Base-by-base conservation (phyloP, 2,329 filamentous ascomycete genomes). In the Ceratocystis cacaofunesta region DNA sequence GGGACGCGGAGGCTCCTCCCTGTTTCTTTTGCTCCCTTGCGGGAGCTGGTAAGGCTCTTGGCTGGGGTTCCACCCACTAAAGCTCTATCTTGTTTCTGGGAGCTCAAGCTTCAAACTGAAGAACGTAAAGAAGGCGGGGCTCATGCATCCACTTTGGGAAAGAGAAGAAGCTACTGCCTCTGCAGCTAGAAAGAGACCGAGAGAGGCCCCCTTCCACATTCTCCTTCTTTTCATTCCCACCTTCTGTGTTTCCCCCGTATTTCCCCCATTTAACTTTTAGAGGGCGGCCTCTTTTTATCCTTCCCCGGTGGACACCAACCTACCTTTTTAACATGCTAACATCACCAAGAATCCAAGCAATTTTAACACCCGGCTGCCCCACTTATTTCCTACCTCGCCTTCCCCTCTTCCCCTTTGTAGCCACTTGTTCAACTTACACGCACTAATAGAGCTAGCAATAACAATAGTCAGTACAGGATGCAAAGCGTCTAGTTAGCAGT, bases 1-100 rank as follows among this genome's bases (percentile, higher is more conserved):
- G 60, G 60, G 36, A 62, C 60, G 28, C 36, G 60, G 60, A 44
- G 43, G 60, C 50, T 64, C 50, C 62, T 64, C 5, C 62, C 50
- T 63, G 15, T 25, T 52, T 25, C n/a, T 19, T 12, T 25, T 52
- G n/a, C 17, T 52, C 48, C 48, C 48, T 52, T 25, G n/a, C n/a
- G 22, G 48, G 7, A 41, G 36, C 36, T 41, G 36, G 36, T 4
- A 41, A 41, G 36, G 36, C 36, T 41, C 36, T 15, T 41, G 36
- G 36, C 12, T 41, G 36, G 36, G 36, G 36, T 12, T 15, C 48
- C 48, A 52, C 8, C 48, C 48, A 52, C 22, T 52, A 25, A 52
- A 52, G 19, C 48, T 52, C 48, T 52, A 41, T 41, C 12, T 19
- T 8, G 48, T 41, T 4, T 41, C 36, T 41, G 36, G 36, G 36